Base-by-base conservation (phyloP, 1,284 basidiomycete species). In the Ustilago cynodontis region DNA sequence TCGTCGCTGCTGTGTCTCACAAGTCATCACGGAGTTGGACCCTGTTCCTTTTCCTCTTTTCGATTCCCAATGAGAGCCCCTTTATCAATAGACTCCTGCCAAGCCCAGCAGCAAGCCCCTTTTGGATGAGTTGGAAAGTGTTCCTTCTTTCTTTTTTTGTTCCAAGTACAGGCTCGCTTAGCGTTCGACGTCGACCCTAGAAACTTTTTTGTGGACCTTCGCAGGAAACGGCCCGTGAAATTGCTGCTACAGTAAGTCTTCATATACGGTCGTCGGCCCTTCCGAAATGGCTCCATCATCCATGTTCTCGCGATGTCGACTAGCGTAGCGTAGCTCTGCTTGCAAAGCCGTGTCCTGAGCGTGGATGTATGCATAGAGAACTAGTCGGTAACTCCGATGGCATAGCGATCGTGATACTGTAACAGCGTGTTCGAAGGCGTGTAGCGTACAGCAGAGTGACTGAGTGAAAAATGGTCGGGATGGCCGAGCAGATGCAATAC, bases 101-200 rank as follows among this genome's bases (percentile, higher is more conserved):
- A 55, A 50, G 51, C 26, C 18, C 52, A 47, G 51, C 60, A 35
- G 24, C 28, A 31, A 45, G 55, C 54, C 49, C 54, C 50, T 64
- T 11, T 50, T 47, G 20, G 6, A 10, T 47, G 20, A 47, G 24
- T 20, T 22, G 20, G 9, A 16, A 28, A 24, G 47, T 26, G 14
- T 24, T 49, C 24, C 20, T 43, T n/a, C 20, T 43, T 43, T 49
- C 13, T 20, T 43, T 22, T 53, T 43, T 26, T 31, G 1, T 37
- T 20, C 16, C 9, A n/a, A 20, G 10, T 28, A 1, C 14, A 20
- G 20, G 31, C 54, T 52, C 45, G 53, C 28, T 20, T 55, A 62
- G 39, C 43, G 4, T 43, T 20, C 5, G 41, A n/a, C 1, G n/a
- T 43, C 20, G 33, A 35, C 28, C 50, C 50, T 37, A 61, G 54